phyloP scores from a whole-genome alignment of 176 grass and related monocot genomes.

The Triticum dicoccoides region DNA sequence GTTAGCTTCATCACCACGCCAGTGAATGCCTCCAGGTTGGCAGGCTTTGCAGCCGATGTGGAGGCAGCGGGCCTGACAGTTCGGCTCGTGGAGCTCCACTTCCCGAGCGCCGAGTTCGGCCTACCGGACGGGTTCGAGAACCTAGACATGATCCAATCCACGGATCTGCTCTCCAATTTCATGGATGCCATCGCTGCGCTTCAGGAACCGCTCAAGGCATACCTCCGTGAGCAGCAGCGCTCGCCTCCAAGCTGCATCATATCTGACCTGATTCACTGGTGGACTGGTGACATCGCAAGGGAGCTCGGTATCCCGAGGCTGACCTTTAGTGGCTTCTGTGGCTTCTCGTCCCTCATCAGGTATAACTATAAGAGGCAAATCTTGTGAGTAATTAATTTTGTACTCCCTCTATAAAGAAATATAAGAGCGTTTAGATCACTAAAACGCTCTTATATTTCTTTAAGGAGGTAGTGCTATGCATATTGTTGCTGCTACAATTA shows the following conservation, averaged over 20 bases:
- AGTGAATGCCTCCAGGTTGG: slow-evolving; percentile 46
- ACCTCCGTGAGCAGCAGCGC: slow-evolving; percentile 27
- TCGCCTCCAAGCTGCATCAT: slow-evolving; percentile 55
- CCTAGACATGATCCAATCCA: slow-evolving; percentile 35
- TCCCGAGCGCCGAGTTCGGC: slow-evolving; percentile 45
- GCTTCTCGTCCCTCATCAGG: slow-evolving; percentile 45
- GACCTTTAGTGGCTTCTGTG: slow-evolving; percentile 44
- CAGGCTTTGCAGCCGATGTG: neutral
- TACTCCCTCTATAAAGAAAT: too few species aligned
- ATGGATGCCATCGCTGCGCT: slow-evolving; percentile 45
- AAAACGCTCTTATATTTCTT: too few species aligned
- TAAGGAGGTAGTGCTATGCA: too few species aligned
- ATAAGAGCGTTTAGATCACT: too few species aligned
- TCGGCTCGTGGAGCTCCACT: slow-evolving; percentile 40
- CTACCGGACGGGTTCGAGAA: slow-evolving; percentile 64
- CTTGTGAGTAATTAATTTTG: neutral
- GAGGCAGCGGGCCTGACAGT: slow-evolving; percentile 27
- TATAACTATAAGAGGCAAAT: neutral
- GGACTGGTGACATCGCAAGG: slow-evolving; percentile 56
- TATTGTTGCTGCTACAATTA: neutral
- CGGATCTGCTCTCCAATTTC: slow-evolving; percentile 31
- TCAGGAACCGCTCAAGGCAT: slow-evolving; percentile 27
- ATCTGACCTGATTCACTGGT: slow-evolving; percentile 42
- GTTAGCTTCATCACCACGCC: slow-evolving; percentile 68
- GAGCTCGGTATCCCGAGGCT: slow-evolving; percentile 58